Evolutionary conservation across 148 eudicot genomes (phyloP), one percentile per base, ranked within the genome.

Genomic region (Heliamphora exappendiculata): DNA sequence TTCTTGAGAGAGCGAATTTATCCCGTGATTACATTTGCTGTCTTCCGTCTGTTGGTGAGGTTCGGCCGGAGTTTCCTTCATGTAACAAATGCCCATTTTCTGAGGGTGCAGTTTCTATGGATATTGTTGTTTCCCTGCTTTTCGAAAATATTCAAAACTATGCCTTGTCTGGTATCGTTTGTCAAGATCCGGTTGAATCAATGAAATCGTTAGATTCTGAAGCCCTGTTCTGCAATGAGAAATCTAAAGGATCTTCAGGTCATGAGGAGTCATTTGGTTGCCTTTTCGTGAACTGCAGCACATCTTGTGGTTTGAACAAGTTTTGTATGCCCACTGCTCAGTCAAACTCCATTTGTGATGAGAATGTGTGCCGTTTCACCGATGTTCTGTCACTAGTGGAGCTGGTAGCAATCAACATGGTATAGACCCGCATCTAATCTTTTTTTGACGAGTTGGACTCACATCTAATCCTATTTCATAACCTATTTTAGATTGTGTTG

Each of bases 1-100:
- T 83, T 57, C 58, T 84, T 66, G 97, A 91, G 85, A 70, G 64
- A 51, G 41, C 63, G 13, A 75, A 33, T 67, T n/a, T n/a, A 37
- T 74, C 83, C 17, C 72, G 59, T 58, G 66, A 63, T 80, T 31
- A 50, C 71, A 63, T 26, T 26, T 74, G 65, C 29, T 76, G 70
- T 75, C 70, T 54, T 75, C 77, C 63, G 24, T 73, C 82, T 37
- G 54, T n/a, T 14, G 67, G 62, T 51, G 79, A 26, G 55, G 57
- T 39, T 47, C 55, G 22, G 39, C 72, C 34, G 70, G 78, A 64
- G 71, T 83, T 83, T 60, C 77, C 84, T 67, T 67, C 79, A 22
- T 90, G 91, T 82, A 79, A 55, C 50, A 75, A 75, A 59, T 95
- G 98, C 78, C 96, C 97, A 19, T 92, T 90, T 79, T 84, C 86